These are phyloP conservation scores for Orobanche coerulescens DNA, from an alignment of 257 asterid species.

Conservation along the genomic window DNA sequence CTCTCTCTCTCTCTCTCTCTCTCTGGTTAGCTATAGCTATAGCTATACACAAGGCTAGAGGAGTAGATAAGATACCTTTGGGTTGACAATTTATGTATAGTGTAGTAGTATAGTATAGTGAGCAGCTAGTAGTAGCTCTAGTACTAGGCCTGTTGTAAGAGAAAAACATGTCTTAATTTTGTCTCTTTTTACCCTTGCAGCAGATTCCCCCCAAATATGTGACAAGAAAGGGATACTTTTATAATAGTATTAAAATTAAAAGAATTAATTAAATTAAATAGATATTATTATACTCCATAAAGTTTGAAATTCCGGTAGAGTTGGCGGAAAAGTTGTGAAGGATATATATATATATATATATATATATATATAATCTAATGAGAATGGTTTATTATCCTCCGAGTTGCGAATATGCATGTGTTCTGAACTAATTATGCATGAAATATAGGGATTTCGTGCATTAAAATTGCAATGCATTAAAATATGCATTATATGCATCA, in stretches of 20 bases:
- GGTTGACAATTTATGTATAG: constrained; percentile 7
- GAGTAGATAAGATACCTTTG: constrained; percentile 13
- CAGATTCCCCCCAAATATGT: constrained; percentile 29
- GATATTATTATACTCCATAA: no score
- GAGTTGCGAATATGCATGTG: no score
- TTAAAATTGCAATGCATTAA: no score
- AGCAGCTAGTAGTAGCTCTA: no score
- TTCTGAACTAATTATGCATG: no score
- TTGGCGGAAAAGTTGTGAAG: constrained; percentile 16
- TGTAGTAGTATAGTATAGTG: not conserved
- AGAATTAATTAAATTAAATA: not conserved
- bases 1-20: constrained; percentile 8
- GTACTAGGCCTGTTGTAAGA: constrained; percentile 16
- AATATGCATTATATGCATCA: no score
- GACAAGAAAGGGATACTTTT: constrained; percentile 35
- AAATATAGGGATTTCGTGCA: no score
- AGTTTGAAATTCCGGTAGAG: no score
- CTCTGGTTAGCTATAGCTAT: not conserved
- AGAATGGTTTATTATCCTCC: no score
- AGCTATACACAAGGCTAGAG: no score
- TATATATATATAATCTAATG: no score
- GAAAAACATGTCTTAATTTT: constrained; percentile 20
- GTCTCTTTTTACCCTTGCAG: constrained; percentile 23
- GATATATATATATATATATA: not conserved
- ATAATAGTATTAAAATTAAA: constrained; percentile 7